Conservation (phyloP, 192 early-diverging fungal species). For the Kickxella alabastrina region DNA sequence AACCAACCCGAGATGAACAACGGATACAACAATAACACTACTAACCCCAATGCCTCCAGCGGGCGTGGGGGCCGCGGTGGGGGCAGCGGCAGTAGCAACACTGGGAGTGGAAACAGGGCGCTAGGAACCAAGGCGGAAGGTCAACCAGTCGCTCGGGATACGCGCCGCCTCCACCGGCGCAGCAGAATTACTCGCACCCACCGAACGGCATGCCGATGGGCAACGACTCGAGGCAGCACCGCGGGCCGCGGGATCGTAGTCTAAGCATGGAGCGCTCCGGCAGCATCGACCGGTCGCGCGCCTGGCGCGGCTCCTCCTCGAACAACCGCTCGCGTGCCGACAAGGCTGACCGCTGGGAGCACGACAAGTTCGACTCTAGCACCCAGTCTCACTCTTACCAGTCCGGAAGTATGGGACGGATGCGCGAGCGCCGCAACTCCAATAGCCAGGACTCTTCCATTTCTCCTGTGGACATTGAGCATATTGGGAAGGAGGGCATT, state of each 20-base stretch:
- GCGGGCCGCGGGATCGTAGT: constrained; percentile 36
- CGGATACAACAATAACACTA: not conserved
- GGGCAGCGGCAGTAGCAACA: constrained; percentile 10
- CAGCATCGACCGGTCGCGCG: constrained; percentile 23
- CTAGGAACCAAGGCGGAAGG: constrained; percentile 16
- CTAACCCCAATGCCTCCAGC: not conserved
- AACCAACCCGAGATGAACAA: not conserved
- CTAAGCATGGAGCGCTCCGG: constrained; percentile 36
- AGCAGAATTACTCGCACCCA: constrained; percentile 5
- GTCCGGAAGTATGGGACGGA: not conserved
- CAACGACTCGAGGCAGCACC: constrained; percentile 1
- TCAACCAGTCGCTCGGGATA: constrained; percentile 29
- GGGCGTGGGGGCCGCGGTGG: not conserved
- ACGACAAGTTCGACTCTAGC: constrained; percentile 30
- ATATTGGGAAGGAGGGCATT: constrained; percentile 46
- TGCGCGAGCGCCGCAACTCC: constrained; percentile 21
- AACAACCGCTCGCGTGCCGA: constrained; percentile 20
- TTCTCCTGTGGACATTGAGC: constrained; percentile 18
- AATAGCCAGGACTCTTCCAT: constrained; percentile 1
- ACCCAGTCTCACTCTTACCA: not conserved
- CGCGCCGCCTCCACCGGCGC: not conserved
- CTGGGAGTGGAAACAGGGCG: constrained; percentile 14
- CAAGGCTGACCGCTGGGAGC: constrained; percentile 37
- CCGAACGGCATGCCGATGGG: not conserved
- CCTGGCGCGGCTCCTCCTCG: constrained; percentile 19